These are phyloP conservation scores for Bonia amplexicaulis DNA, from an alignment of 176 grass and related monocot genomes.

Conservation along the genomic window DNA sequence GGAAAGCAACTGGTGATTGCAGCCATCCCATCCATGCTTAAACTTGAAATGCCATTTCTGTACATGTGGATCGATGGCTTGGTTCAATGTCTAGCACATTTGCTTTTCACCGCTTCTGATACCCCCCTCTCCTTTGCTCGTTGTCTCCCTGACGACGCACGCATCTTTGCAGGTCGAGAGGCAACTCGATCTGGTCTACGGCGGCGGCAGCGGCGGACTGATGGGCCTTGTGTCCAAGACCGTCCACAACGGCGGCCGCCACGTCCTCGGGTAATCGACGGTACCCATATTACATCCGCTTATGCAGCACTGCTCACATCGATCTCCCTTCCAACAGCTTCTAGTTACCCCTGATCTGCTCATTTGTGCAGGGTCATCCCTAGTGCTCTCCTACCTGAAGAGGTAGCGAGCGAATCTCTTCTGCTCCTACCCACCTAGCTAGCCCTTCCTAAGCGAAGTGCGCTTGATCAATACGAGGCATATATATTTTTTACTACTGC, in stretches of 20 bases:
- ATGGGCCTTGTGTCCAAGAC: slow-evolving; percentile 87
- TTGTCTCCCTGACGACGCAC: neutral
- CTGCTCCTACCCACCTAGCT: neutral
- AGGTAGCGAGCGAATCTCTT: slow-evolving; percentile 44
- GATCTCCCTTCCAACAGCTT: neutral
- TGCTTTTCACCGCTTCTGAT: neutral
- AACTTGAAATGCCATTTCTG: neutral
- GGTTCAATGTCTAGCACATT: neutral
- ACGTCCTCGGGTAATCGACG: slow-evolving; percentile 74
- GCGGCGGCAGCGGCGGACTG: slow-evolving; percentile 86
- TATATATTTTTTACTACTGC: neutral
- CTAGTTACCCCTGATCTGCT: neutral
- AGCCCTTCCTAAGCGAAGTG: neutral
- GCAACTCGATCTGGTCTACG: slow-evolving; percentile 85
- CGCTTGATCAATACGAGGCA: neutral
- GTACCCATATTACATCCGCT: neutral
- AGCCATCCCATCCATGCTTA: neutral
- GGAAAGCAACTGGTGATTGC: slow-evolving; percentile 65
- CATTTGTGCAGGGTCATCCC: slow-evolving; percentile 67
- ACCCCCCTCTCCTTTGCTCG: neutral
- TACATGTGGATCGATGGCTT: neutral
- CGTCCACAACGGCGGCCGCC: slow-evolving; percentile 77
- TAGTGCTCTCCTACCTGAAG: slow-evolving; percentile 62
- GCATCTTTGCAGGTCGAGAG: slow-evolving; percentile 54
- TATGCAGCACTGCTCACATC: neutral